phyloP scores from a whole-genome alignment of 2,329 filamentous ascomycete genomes.

The Ophiostoma piceae region DNA sequence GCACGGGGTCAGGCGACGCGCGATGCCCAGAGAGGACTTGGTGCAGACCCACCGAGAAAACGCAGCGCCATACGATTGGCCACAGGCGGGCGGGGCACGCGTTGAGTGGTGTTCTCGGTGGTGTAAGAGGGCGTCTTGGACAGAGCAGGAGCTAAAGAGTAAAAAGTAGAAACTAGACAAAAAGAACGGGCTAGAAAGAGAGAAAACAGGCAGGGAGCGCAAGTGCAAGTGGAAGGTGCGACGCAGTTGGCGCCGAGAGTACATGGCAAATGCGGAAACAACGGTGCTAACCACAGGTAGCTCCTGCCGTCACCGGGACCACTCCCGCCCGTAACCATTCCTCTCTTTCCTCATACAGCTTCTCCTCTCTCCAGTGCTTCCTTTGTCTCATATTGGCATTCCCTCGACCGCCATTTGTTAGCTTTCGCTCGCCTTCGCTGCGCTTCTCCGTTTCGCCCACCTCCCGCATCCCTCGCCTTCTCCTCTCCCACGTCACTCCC shows the following conservation, averaged over 20 bases:
- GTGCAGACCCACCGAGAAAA: background rate
- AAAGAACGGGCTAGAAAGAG: constrained; percentile 7
- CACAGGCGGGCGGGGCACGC: constrained; percentile 12
- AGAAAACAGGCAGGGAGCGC: constrained; percentile 3
- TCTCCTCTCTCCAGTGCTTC: background rate
- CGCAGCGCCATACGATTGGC: constrained; percentile 8
- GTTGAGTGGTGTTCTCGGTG: constrained; percentile 7
- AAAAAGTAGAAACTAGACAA: background rate
- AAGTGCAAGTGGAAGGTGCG: constrained; percentile 10
- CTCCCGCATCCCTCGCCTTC: background rate
- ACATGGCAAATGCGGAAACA: constrained; percentile 5
- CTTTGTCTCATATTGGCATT: constrained; percentile 8
- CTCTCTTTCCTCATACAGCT: constrained; percentile 12
- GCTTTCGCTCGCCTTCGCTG: constrained; percentile 11
- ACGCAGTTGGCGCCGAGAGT: constrained; percentile 1
- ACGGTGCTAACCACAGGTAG: constrained; percentile 14
- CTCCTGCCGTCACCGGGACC: constrained; percentile 15
- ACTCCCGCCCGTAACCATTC: constrained; percentile 7
- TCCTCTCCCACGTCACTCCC: constrained; percentile 6
- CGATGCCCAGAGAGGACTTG: constrained; percentile 9
- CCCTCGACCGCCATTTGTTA: constrained; percentile 8
- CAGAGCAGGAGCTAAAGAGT: background rate
- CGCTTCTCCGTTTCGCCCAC: constrained; percentile 10
- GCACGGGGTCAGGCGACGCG: constrained; percentile 22
- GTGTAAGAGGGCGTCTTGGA: constrained; percentile 12